Conservation (phyloP, 176 grass and related monocot species). For the Bonia amplexicaulis region DNA sequence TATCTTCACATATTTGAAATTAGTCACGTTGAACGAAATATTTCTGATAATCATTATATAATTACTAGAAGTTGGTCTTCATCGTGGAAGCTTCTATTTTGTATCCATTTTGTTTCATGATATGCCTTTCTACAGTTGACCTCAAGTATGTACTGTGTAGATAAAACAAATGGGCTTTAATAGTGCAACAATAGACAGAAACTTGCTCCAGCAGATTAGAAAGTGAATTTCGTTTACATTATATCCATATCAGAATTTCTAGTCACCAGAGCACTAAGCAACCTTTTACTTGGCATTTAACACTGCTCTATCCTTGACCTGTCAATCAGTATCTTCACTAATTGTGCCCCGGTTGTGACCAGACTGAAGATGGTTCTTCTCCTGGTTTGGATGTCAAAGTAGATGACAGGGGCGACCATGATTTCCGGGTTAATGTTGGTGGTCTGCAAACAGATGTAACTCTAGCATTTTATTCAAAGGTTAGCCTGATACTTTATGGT, state of each 20-base stretch:
- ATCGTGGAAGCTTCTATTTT: neutral
- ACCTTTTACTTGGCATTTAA: constrained; percentile 7
- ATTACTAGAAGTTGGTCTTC: neutral
- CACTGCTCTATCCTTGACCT: neutral
- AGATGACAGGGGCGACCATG: constrained; percentile 41
- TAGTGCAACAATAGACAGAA: neutral
- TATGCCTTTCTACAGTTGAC: neutral
- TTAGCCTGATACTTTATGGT: constrained; percentile 16
- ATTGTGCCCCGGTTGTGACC: constrained; percentile 24
- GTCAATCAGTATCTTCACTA: neutral
- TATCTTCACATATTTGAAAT: neutral
- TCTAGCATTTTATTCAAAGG: constrained; percentile 81
- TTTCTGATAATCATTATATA: neutral
- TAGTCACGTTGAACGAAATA: neutral
- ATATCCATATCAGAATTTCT: neutral
- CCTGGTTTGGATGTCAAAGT: constrained; percentile 73
- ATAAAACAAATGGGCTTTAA: neutral
- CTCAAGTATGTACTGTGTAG: neutral
- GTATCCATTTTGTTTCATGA: neutral
- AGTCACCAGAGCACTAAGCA: neutral
- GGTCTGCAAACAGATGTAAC: constrained; percentile 75
- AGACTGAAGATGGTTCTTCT: constrained; percentile 68
- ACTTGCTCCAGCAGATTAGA: neutral
- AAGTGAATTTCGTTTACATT: neutral
- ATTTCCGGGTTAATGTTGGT: constrained; percentile 70